Evolutionary conservation across 1,284 basidiomycete species (phyloP).

Genomic region (Ustilago shanxiensis): DNA sequence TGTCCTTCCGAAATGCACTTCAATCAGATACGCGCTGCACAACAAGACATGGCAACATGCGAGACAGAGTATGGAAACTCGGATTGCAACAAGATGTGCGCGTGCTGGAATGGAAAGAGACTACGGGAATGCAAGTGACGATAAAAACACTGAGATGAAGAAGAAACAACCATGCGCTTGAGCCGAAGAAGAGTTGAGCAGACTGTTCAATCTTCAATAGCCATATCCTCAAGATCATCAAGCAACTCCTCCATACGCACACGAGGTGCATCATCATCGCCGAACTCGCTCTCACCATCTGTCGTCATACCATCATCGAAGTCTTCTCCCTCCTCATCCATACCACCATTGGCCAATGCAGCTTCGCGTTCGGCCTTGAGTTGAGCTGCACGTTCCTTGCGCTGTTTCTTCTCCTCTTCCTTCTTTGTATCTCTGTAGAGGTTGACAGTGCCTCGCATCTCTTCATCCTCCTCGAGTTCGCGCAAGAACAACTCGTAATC

Average conservation of each 20-base stretch:
- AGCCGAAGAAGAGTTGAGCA: background rate
- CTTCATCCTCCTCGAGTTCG: conserved; percentile 95
- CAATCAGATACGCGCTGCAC: background rate
- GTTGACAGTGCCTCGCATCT: conserved; percentile 89
- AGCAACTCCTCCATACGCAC: conserved; percentile 84
- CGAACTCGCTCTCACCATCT: conserved; percentile 76
- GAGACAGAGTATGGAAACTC: background rate
- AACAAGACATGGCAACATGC: background rate
- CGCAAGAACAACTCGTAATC: conserved; percentile 97
- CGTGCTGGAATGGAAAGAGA: background rate
- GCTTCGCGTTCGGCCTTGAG: conserved; percentile 62
- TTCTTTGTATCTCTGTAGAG: conserved; percentile 79
- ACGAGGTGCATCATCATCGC: conserved; percentile 77
- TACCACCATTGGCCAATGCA: conserved; percentile 72
- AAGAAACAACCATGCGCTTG: too few species aligned
- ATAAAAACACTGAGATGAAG: background rate
- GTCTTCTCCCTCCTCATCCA: conserved; percentile 70
- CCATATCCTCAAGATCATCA: conserved; percentile 83
- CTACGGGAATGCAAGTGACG: conserved; percentile 3
- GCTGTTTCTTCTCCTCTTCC: conserved; percentile 58
- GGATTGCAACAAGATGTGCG: conserved; percentile 8
- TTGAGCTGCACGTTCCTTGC: conserved; percentile 66
- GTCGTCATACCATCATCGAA: conserved; percentile 64
- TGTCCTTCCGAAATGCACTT: background rate
- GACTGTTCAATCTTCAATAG: conserved; percentile 48